phyloP scores from a whole-genome alignment of 352 stramenopile species.

The Phytophthora megakarya region DNA sequence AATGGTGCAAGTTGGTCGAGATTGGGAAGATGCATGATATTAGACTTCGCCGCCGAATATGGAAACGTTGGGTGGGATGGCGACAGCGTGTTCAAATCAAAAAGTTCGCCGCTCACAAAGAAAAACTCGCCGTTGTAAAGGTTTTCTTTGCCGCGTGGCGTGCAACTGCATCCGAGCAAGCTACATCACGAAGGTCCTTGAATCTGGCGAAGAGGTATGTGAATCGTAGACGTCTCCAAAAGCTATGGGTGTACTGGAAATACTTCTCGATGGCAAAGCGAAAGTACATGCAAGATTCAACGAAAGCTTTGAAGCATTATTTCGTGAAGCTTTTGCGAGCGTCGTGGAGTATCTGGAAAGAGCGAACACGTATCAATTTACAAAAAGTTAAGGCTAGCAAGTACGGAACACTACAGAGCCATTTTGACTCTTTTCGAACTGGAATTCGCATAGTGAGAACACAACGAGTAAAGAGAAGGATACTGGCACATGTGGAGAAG shows the following conservation, averaged over 20 bases:
- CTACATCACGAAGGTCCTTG: constrained; percentile 47
- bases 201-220: constrained; percentile 64
- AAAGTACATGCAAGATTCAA: constrained; percentile 71
- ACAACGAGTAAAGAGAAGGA: constrained; percentile 31
- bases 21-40: constrained; percentile 26
- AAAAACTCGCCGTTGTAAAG: constrained; percentile 30
- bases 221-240: constrained; percentile 61
- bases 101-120: constrained; percentile 25
- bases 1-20: constrained; percentile 39
- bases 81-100: constrained; percentile 25
- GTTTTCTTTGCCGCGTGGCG: constrained; percentile 53
- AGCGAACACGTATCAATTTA: constrained; percentile 44
- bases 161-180: constrained; percentile 36
- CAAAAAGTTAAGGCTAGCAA: constrained; percentile 55
- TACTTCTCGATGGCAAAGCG: constrained; percentile 67
- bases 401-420: constrained; percentile 39
- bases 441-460: constrained; percentile 35
- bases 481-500: constrained; percentile 36
- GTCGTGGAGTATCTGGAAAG: constrained; percentile 61
- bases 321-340: constrained; percentile 66
- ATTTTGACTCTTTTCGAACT: constrained; percentile 58
- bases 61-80: constrained; percentile 41
- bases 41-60: constrained; percentile 37
- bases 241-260: constrained; percentile 83
- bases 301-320: constrained; percentile 81